Conservation (phyloP, 1,139 yeast genomes). For the Dujonia santamariae region DNA sequence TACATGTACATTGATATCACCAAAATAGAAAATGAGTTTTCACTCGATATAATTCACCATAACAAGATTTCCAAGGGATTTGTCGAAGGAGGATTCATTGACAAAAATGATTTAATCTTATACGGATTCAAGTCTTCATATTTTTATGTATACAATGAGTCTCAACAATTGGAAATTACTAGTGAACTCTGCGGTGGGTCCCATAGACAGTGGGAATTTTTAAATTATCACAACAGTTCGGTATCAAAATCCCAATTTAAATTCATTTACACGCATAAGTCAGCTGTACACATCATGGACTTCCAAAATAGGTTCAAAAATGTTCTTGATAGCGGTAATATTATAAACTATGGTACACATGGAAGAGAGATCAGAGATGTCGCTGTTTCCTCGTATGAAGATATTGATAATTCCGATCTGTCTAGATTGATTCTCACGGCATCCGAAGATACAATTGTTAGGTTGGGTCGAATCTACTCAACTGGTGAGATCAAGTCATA, state of each 20-base stretch:
- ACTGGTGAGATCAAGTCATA: slow-evolving; percentile 42
- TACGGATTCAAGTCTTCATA: slow-evolving; percentile 81
- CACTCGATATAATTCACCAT: slow-evolving; percentile 43
- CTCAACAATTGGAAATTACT: slow-evolving; percentile 65
- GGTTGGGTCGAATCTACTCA: slow-evolving; percentile 45
- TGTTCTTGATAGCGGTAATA: slow-evolving; percentile 20
- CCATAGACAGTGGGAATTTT: slow-evolving; percentile 76
- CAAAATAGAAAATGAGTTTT: slow-evolving; percentile 13
- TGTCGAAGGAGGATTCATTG: slow-evolving; percentile 66
- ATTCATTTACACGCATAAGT: slow-evolving; percentile 58
- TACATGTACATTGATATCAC: slow-evolving; percentile 37
- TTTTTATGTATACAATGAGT: slow-evolving; percentile 83
- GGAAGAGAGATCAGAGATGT: slow-evolving; percentile 84
- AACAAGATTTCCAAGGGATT: slow-evolving; percentile 74
- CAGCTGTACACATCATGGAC: slow-evolving; percentile 31
- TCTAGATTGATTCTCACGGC: slow-evolving; percentile 60
- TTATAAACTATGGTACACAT: slow-evolving; percentile 61
- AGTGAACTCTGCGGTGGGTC: slow-evolving; percentile 88
- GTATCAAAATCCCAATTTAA: slow-evolving; percentile 14
- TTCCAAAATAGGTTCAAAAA: slow-evolving; percentile 19
- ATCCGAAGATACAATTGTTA: slow-evolving; percentile 83
- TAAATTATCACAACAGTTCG: slow-evolving; percentile 12
- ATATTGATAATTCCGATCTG: slow-evolving; percentile 13
- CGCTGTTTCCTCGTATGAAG: slow-evolving; percentile 36
- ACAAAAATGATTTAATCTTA: slow-evolving; percentile 50